Conservation (phyloP, 192 early-diverging fungal genomes). For the Backusella tarrabulga region DNA sequence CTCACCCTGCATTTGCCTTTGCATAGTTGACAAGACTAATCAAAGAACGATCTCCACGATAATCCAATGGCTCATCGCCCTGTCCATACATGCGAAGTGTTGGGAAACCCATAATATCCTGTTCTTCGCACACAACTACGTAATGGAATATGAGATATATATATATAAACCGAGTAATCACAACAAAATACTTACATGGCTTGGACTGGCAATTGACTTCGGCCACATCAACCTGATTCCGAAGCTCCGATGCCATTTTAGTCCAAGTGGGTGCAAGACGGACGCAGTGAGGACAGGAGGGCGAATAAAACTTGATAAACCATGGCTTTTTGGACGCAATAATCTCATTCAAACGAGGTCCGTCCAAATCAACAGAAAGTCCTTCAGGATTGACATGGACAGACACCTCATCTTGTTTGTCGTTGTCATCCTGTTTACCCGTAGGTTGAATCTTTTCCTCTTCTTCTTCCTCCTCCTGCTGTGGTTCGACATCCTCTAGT, state of each 20-base stretch:
- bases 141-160: neutral
- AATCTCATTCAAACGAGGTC: neutral
- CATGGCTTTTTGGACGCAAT: slow-evolving; percentile 37
- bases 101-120: slow-evolving; percentile 77
- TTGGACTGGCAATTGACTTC: slow-evolving; percentile 84
- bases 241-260: slow-evolving; percentile 59
- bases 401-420: neutral
- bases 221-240: slow-evolving; percentile 77
- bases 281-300: slow-evolving; percentile 88
- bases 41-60: slow-evolving; percentile 6
- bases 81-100: slow-evolving; percentile 69
- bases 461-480: neutral
- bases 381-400: slow-evolving; percentile 14
- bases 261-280: slow-evolving; percentile 78
- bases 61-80: neutral
- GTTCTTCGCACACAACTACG: slow-evolving; percentile 56
- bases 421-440: neutral
- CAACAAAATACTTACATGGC: slow-evolving; percentile 21
- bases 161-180: neutral
- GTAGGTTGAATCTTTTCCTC: neutral
- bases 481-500: neutral
- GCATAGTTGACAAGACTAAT: slow-evolving; percentile 19
- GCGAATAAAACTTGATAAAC: slow-evolving; percentile 88
- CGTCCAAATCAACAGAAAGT: slow-evolving; percentile 9
- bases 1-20: slow-evolving; percentile 14